phyloP scores from a whole-genome alignment of 441 rosid genomes.

The Syzygium malaccense region DNA sequence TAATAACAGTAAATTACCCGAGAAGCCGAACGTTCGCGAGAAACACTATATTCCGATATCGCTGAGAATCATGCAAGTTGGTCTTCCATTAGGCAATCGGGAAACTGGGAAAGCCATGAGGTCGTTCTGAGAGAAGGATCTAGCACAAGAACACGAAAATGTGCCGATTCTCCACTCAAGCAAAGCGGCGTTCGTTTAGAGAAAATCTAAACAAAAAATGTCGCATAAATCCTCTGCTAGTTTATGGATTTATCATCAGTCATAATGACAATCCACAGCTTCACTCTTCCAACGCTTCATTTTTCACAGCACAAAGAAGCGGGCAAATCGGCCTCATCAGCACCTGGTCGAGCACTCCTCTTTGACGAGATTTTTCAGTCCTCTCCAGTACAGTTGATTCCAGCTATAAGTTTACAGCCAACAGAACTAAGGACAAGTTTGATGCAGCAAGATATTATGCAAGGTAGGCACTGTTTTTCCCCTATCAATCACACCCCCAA shows the following conservation, averaged over 20 bases:
- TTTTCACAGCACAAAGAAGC: neutral
- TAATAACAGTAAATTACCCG: neutral
- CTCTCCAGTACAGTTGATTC: neutral
- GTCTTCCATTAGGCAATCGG: neutral
- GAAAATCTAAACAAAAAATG: neutral
- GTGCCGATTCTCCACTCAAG: neutral
- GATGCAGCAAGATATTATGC: neutral
- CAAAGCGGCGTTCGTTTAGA: neutral
- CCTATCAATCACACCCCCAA: neutral
- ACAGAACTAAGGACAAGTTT: neutral
- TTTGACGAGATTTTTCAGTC: neutral
- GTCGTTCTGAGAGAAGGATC: too few species aligned
- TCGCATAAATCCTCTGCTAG: neutral
- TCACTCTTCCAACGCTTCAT: neutral
- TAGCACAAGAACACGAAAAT: neutral
- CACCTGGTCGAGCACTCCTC: neutral
- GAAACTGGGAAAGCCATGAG: neutral
- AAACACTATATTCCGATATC: neutral
- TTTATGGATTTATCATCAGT: neutral
- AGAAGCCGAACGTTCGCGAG: neutral
- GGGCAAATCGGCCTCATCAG: neutral
- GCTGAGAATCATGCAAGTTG: neutral
- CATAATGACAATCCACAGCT: neutral
- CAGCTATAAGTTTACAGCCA: neutral
- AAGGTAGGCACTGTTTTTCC: neutral